phyloP scores from a whole-genome alignment of 192 early-diverging fungal genomes.

The Dispira parvispora region DNA sequence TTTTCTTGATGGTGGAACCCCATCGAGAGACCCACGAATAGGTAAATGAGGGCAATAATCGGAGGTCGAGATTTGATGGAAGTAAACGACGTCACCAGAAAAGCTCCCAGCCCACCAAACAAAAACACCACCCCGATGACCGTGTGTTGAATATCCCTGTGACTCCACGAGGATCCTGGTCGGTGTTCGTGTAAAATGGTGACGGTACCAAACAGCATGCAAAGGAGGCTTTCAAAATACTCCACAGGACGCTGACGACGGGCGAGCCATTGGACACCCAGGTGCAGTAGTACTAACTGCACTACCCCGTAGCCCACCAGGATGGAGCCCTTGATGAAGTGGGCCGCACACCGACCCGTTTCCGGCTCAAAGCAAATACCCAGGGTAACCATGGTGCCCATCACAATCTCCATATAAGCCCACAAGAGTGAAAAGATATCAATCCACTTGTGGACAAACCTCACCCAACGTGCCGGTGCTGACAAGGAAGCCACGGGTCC shows the following conservation, averaged over 20 bases:
- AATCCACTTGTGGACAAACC: constrained; percentile 5
- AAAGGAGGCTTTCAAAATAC: constrained; percentile 5
- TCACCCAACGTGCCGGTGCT: neutral
- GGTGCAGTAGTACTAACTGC: neutral
- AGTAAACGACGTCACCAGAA: neutral
- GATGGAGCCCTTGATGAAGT: constrained; percentile 10
- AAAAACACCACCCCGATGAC: constrained; percentile 4
- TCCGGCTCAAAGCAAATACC: constrained; percentile 5
- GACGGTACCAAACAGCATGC: constrained; percentile 1
- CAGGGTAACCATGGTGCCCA: constrained; percentile 7
- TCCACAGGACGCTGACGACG: constrained; percentile 1
- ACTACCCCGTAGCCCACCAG: constrained; percentile 9
- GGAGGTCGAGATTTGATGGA: neutral
- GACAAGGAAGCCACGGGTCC: too few relatives aligned
- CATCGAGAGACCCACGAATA: constrained; percentile 10
- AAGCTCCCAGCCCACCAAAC: neutral
- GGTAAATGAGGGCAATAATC: neutral
- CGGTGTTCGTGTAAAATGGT: constrained; percentile 4
- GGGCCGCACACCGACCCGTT: constrained; percentile 6
- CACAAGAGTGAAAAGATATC: neutral
- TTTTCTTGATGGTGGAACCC: constrained; percentile 9
- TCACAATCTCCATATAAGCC: constrained; percentile 5
- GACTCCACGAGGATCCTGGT: neutral
- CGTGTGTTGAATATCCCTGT: constrained; percentile 1
- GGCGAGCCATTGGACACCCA: neutral